These are phyloP conservation scores for Gossypium anomalum DNA, from an alignment of 345 rosid genomes.

Conservation along the genomic window DNA sequence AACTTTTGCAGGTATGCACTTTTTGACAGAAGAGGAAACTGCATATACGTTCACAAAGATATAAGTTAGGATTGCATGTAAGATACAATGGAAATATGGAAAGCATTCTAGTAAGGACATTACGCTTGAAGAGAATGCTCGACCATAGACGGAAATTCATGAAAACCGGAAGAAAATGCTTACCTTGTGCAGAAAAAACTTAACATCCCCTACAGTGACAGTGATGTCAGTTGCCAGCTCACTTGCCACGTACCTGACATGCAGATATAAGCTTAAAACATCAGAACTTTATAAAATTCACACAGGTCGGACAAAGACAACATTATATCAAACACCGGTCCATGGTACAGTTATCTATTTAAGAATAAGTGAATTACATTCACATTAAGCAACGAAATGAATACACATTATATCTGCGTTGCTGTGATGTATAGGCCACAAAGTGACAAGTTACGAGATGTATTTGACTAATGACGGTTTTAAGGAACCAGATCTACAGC, in stretches of 20 bases:
- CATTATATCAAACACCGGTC: not conserved
- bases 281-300: not conserved
- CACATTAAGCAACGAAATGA: not conserved
- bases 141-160: not conserved
- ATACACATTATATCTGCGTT: not conserved
- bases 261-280: conserved; percentile 1
- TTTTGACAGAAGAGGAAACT: conserved; percentile 90
- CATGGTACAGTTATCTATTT: not conserved
- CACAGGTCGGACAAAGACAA: not conserved
- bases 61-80: not conserved
- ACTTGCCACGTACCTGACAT: conserved; percentile 55
- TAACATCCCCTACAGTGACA: conserved; percentile 50
- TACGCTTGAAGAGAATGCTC: not conserved
- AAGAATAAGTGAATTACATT: not conserved
- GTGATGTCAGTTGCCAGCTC: conserved; percentile 74
- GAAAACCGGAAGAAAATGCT: conserved; percentile 7
- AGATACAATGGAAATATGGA: not conserved
- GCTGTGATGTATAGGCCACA: not conserved
- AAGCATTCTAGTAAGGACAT: conserved; percentile 1
- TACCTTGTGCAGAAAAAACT: conserved; percentile 86
- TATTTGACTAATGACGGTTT: not conserved
- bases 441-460: not conserved
- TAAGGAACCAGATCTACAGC: not conserved
- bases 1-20: conserved; percentile 59
- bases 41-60: conserved; percentile 15